Percentiles rank a stretch among this genome's conserved stretches.
These are phyloP conservation scores for Aquilaria sinensis DNA, from an alignment of 345 rosid genomes.

Conservation along the genomic window DNA sequence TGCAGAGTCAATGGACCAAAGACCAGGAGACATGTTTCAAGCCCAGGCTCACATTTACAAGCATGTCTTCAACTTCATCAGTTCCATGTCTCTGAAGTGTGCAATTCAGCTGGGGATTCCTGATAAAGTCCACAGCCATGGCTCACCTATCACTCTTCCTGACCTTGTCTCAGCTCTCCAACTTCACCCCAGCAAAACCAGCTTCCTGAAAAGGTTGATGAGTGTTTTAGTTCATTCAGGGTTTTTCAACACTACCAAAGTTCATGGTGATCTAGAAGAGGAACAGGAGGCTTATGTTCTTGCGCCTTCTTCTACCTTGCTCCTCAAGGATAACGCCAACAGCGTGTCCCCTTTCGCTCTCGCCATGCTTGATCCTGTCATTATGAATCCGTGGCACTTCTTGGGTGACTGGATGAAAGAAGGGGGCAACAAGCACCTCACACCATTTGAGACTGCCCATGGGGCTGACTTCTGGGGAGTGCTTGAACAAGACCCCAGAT, in stretches of 20 bases:
- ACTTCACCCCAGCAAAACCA: constrained; percentile 23
- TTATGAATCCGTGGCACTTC: constrained; percentile 24
- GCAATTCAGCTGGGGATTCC: constrained; percentile 42
- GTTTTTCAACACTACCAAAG: constrained; percentile 22
- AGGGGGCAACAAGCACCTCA: background rate
- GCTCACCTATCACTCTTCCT: constrained; percentile 32
- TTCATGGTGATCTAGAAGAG: background rate
- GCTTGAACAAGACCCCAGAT: constrained; percentile 15
- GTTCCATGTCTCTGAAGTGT: constrained; percentile 42
- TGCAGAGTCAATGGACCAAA: constrained; percentile 7
- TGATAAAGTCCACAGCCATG: constrained; percentile 31
- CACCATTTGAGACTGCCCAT: constrained; percentile 30
- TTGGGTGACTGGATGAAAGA: constrained; percentile 25
- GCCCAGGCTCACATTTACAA: constrained; percentile 39
- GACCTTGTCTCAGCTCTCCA: constrained; percentile 28
- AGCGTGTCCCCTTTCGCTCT: constrained; percentile 28
- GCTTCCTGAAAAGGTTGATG: constrained; percentile 30
- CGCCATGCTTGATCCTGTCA: constrained; percentile 20
- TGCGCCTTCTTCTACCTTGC: constrained; percentile 29
- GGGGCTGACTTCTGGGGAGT: constrained; percentile 27
- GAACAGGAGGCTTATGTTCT: constrained; percentile 26
- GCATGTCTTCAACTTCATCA: constrained; percentile 27
- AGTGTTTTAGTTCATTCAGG: constrained; percentile 32
- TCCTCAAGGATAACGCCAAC: constrained; percentile 25
- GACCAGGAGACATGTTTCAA: constrained; percentile 19